Evolutionary conservation across 176 grass and related monocot genomes (phyloP), one percentile per base, ranked within the genome.

Genomic region (Rhipidocladum racemiflorum): DNA sequence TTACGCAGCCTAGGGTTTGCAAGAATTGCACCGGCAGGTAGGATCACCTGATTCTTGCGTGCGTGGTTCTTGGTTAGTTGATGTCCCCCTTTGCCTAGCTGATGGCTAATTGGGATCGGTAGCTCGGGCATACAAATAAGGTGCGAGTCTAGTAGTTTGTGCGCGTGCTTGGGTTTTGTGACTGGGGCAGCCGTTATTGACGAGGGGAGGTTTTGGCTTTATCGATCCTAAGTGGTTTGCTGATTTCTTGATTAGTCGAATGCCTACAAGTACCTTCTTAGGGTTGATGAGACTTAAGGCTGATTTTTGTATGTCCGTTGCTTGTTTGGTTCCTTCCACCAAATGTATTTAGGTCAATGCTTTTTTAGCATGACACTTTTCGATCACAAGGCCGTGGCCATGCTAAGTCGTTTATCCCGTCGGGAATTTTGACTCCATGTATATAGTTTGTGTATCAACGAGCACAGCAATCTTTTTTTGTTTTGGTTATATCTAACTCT

Each of bases 271-370:
- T 36, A 21, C 16, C 30, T 65, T 64, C 40, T 64, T 8, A 63
- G 27, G 11, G 18, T n/a, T 20, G 23, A 77, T 20, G 27, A 53
- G 17, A 21, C 20, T 74, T 30, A 40, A 42, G 35, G 53, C 56
- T 59, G 53, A 76, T 82, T 23, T 82, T 23, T 32, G 13, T 71
- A 75, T 70, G 15, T 60, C 40, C 18, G 11, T 80, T 65, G 12
- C 68, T 56, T 74, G 9, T 38, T 24, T 18, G 25, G 3, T 62
- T 51, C 67, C 21, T 65, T 56, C 44, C 44, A 42, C 75, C 8
- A 53, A 39, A 64, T 55, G 34, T 18, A 34, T 28, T n/a, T 48
- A 8, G 49, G 9, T 74, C 49, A 36, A 51, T 24, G 5, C 35
- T 44, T 56, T 57, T 36, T 14, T 56, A 2, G 46, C 63, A 68